Evolutionary conservation across 768 basidiomycete species (phyloP).

Genomic region (Lepiota brunneoincarnata): DNA sequence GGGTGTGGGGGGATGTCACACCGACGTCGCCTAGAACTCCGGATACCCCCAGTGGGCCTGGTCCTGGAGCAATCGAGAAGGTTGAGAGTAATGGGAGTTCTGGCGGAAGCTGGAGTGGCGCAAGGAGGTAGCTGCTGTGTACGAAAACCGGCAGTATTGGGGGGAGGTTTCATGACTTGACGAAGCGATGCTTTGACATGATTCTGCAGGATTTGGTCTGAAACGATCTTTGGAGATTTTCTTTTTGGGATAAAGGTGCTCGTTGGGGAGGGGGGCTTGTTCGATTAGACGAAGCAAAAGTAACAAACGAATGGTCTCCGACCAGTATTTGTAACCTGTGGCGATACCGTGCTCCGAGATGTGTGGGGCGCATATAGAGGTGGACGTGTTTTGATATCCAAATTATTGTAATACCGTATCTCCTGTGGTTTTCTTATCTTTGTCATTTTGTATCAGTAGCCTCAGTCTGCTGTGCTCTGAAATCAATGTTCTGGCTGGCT

Average conservation of each 20-base stretch:
- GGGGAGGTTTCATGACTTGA: not conserved
- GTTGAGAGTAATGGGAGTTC: constrained; percentile 1
- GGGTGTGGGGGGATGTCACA: not conserved
- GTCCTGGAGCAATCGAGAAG: constrained; percentile 1
- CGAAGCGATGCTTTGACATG: not conserved
- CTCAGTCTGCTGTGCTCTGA: not conserved
- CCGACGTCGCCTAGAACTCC: not conserved
- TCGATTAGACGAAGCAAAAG: not conserved
- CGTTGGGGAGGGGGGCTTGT: not conserved
- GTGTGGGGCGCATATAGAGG: not conserved
- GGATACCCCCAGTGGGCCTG: not conserved
- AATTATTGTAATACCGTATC: not conserved
- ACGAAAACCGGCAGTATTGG: not conserved
- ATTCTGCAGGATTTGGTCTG: not conserved
- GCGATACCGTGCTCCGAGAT: not conserved
- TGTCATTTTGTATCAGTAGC: not conserved
- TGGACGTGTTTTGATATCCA: not conserved
- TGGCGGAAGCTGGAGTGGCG: not conserved
- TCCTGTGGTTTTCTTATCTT: not conserved
- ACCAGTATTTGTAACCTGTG: too few relatives aligned
- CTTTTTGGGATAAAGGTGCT: not conserved
- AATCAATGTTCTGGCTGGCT: not conserved
- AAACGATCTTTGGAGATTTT: not conserved
- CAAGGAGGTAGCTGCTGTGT: not conserved
- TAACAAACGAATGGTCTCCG: not conserved